Base-by-base conservation (phyloP, 2,329 filamentous ascomycete species). In the Daldinia eschscholtzii region DNA sequence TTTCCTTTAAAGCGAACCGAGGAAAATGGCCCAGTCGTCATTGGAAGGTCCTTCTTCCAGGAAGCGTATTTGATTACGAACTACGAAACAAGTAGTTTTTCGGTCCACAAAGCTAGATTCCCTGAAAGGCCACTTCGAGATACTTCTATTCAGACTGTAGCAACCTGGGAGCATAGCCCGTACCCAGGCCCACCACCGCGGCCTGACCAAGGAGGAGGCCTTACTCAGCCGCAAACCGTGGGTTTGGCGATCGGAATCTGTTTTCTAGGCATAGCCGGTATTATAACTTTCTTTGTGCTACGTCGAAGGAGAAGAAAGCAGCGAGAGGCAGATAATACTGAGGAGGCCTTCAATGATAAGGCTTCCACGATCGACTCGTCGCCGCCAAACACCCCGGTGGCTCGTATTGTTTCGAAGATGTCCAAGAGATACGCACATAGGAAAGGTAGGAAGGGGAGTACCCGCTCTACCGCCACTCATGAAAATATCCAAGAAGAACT, bases 41-140 rank as follows among this genome's bases (percentile, higher is more conserved):
- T 93, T 39, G 91, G 91, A 6, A 85, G 90, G 37, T 86, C 87
- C 0, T 93, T 93, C 71, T 80, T 93, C 61, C 91, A 93, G 76
- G 91, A 93, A 78, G 86, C 90, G 1, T 89, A 89, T 67, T 77
- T 89, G 5, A 82, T 87, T 35, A 87, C 84, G 28, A 84, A 84
- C 70, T 89, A 88, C 73, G 87, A 89, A 67, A 81, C 82, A 39
- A 81, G 78, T 15, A 76, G 77, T 12, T 89, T 88, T 75, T 86
- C 85, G 0, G 73, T 91, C 26, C 83, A 88, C 61, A 85, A 89
- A 72, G 87, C 88, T 9, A 73, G 74, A 57, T 86, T 88, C 74
- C 84, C 88, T n/a, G 71, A 80, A 53, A 76, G 82, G 12, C 80
- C 83, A 1, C 68, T 75, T 37, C 76, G 67, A 12, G 81, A 82